Conservation (phyloP, 1,284 basidiomycete genomes). For the Fistulinella cinereoalba region DNA sequence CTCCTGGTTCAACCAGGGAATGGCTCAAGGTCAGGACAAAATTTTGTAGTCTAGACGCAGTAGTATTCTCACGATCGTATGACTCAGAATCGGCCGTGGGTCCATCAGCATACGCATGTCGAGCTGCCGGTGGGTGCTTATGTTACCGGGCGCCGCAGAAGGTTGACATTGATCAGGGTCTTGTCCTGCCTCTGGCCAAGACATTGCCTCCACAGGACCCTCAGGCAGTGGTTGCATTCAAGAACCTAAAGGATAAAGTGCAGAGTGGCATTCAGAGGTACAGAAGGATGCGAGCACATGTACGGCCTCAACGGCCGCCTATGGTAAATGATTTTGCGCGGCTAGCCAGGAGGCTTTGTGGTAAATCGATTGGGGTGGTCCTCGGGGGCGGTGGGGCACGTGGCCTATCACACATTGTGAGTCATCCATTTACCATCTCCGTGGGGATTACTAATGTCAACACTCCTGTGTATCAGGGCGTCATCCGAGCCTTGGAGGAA, state of each 20-base stretch:
- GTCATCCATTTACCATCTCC: slow-evolving; percentile 18
- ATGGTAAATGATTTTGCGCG: slow-evolving; percentile 93
- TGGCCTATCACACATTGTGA: slow-evolving; percentile 89
- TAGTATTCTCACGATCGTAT: slow-evolving; percentile 5
- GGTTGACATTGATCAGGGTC: slow-evolving; percentile 43
- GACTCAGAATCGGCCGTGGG: slow-evolving; percentile 84
- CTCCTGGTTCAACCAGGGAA: slow-evolving; percentile 89
- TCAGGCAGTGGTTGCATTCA: slow-evolving; percentile 85
- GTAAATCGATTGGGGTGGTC: slow-evolving; percentile 91
- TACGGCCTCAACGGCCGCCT: slow-evolving; percentile 70
- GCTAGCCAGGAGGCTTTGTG: slow-evolving; percentile 87
- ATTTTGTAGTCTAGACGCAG: neutral
- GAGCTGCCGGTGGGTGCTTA: slow-evolving; percentile 67
- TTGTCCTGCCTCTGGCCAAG: slow-evolving; percentile 66
- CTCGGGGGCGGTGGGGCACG: slow-evolving; percentile 96
- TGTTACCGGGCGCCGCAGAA: neutral
- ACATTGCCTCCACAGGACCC: slow-evolving; percentile 68
- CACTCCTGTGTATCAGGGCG: slow-evolving; percentile 50
- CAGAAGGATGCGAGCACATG: slow-evolving; percentile 64
- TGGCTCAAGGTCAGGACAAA: slow-evolving; percentile 82
- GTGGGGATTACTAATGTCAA: slow-evolving; percentile 13
- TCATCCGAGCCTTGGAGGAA: slow-evolving; percentile 90
- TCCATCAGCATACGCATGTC: slow-evolving; percentile 89
- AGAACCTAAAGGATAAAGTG: slow-evolving; percentile 88
- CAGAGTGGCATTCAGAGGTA: slow-evolving; percentile 89